phyloP scores from a whole-genome alignment of 345 rosid genomes.

The Abelmoschus esculentus region DNA sequence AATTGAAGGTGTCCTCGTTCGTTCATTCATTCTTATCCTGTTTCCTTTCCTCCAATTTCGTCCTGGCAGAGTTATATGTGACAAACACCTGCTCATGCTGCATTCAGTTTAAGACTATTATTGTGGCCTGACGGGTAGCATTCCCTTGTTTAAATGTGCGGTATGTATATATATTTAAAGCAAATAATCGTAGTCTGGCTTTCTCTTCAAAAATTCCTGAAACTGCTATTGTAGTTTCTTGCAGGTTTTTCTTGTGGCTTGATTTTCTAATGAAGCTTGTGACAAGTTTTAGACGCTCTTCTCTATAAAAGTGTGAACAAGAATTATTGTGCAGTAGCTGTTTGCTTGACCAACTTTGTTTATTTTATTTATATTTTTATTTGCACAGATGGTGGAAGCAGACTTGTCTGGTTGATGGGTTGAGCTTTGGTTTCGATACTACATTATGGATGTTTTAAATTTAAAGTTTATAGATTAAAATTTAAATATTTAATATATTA shows the following conservation, averaged over 20 bases:
- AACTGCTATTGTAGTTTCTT: slow-evolving; percentile 4
- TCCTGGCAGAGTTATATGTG: slow-evolving; percentile 36
- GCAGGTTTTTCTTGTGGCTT: slow-evolving; percentile 48
- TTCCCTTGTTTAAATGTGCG: slow-evolving; percentile 44
- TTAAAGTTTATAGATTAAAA: no score
- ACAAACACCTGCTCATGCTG: slow-evolving; percentile 55
- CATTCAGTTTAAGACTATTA: slow-evolving; percentile 32
- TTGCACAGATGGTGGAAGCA: background rate
- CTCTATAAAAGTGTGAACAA: slow-evolving; percentile 1
- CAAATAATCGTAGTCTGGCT: background rate
- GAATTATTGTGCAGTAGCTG: background rate
- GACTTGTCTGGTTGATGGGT: background rate
- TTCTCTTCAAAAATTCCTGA: background rate
- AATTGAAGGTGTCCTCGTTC: background rate
- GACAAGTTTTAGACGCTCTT: slow-evolving; percentile 21
- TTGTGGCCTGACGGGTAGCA: slow-evolving; percentile 64
- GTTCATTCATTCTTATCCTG: background rate
- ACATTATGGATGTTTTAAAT: background rate
- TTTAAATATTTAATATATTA: no score
- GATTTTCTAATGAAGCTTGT: slow-evolving; percentile 37
- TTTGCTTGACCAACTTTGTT: background rate
- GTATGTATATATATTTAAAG: slow-evolving; percentile 25
- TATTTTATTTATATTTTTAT: no score
- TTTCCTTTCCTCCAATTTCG: background rate
- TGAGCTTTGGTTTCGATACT: slow-evolving; percentile 6